phyloP scores from a whole-genome alignment of 805 yeast species.

The Starmerella sirachaensis region DNA sequence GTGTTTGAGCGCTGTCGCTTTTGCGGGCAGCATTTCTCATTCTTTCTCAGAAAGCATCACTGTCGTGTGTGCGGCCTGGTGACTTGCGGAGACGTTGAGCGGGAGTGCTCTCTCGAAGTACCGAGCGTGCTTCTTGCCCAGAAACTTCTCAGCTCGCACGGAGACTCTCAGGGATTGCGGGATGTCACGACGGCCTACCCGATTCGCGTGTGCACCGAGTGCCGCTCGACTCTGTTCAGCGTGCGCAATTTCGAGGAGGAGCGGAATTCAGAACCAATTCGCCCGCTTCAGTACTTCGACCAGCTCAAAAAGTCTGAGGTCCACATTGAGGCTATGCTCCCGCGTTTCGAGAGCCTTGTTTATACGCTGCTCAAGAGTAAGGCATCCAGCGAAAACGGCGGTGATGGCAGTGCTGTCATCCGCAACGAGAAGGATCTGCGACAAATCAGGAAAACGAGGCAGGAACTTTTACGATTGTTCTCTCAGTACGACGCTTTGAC shows the following conservation, averaged over 20 bases:
- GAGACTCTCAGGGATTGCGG: conserved; percentile 7
- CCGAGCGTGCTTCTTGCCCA: conserved; percentile 34
- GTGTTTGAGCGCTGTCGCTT: conserved; percentile 44
- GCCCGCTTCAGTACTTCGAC: conserved; percentile 33
- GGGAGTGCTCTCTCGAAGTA: conserved; percentile 63
- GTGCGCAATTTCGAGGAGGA: conserved; percentile 42
- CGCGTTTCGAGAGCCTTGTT: conserved; percentile 35
- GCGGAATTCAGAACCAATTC: conserved; percentile 23
- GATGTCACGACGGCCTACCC: conserved; percentile 12
- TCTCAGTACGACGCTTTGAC: conserved; percentile 40
- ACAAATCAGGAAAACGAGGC: conserved; percentile 26
- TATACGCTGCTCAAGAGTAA: conserved; percentile 28
- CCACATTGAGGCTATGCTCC: conserved; percentile 33
- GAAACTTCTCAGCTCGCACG: conserved; percentile 20
- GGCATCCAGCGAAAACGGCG: conserved; percentile 1
- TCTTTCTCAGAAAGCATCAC: conserved; percentile 67
- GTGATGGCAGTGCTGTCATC: too few species aligned
- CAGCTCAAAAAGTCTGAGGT: conserved; percentile 32
- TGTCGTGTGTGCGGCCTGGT: conserved; percentile 79
- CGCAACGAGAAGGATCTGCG: too few species aligned
- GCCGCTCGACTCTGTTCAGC: conserved; percentile 51
- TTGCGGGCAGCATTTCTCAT: conserved; percentile 47
- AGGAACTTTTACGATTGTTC: conserved; percentile 39
- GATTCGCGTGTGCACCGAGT: conserved; percentile 54
- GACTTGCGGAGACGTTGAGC: conserved; percentile 56